A percentile compares a stretch with the other conserved stretches of the same genome.
phyloP scores from a whole-genome alignment of 148 eudicot species.

The Rhododendron mucronatum region DNA sequence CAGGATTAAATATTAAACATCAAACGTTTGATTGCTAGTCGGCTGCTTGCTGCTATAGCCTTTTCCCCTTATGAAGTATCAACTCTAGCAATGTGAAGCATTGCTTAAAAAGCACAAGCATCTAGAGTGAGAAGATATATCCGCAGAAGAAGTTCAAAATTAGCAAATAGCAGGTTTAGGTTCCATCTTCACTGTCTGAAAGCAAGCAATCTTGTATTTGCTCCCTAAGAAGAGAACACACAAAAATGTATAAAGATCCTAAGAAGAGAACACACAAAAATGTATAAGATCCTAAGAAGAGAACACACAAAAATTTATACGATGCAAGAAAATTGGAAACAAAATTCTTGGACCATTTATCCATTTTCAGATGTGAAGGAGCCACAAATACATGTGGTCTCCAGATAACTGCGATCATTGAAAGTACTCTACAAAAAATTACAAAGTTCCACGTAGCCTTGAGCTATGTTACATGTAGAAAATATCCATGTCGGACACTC shows the following conservation, averaged over 20 bases:
- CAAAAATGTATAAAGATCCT: conserved; percentile 23
- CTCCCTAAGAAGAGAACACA: conserved; percentile 44
- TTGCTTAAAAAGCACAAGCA: background rate
- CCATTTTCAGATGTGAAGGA: background rate
- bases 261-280: background rate
- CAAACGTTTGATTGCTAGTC: background rate
- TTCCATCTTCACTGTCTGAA: conserved; percentile 66
- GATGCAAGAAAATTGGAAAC: background rate
- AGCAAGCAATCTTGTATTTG: conserved; percentile 76
- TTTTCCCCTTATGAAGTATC: no score
- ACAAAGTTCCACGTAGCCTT: background rate
- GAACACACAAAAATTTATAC: background rate
- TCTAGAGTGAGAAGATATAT: background rate
- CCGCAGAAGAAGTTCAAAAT: background rate
- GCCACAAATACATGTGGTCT: background rate
- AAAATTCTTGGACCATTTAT: background rate
- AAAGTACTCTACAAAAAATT: background rate
- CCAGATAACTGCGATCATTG: background rate
- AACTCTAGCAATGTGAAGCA: no score
- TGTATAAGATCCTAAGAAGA: conserved; percentile 30
- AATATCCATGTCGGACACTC: background rate
- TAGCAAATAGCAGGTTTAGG: conserved; percentile 12
- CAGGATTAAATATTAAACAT: background rate
- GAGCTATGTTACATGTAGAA: background rate
- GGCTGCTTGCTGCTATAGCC: background rate